Conservation (phyloP, 345 rosid genomes). For the Litchi chinensis region DNA sequence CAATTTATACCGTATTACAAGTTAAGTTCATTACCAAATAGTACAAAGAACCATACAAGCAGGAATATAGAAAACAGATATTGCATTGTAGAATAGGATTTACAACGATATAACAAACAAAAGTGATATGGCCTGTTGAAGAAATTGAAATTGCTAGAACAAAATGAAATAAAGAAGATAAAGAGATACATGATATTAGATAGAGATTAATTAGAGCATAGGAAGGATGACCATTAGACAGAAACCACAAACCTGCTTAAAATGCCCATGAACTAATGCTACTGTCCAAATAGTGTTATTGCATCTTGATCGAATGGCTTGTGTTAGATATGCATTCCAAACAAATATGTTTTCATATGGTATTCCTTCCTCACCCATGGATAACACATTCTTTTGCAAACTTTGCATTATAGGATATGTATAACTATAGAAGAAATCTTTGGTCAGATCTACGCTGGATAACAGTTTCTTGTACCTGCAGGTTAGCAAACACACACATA, state of each 20-base stretch:
- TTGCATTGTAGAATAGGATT: constrained; percentile 3
- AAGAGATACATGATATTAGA: not conserved
- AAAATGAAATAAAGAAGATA: not conserved
- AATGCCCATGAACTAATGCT: constrained; percentile 93
- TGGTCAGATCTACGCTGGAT: constrained; percentile 96
- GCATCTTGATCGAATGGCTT: constrained; percentile 81
- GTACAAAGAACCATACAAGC: not conserved
- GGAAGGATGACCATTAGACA: not conserved
- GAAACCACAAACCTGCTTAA: constrained; percentile 72
- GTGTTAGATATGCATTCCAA: constrained; percentile 84
- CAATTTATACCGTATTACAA: constrained; percentile 8
- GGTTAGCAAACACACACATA: constrained; percentile 14
- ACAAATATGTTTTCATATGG: constrained; percentile 87
- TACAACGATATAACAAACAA: not conserved
- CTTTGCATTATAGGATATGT: constrained; percentile 97
- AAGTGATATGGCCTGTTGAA: not conserved
- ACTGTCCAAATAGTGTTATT: constrained; percentile 86
- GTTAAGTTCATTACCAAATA: not conserved
- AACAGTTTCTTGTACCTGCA: constrained; percentile 96
- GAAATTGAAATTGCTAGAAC: not conserved
- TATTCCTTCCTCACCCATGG: constrained; percentile 68
- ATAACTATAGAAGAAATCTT: constrained; percentile 95
- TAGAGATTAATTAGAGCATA: not conserved
- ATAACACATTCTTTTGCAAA: constrained; percentile 79
- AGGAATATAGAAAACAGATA: not conserved